phyloP scores from a whole-genome alignment of 768 basidiomycete species.

The Leccinum incarnatum region DNA sequence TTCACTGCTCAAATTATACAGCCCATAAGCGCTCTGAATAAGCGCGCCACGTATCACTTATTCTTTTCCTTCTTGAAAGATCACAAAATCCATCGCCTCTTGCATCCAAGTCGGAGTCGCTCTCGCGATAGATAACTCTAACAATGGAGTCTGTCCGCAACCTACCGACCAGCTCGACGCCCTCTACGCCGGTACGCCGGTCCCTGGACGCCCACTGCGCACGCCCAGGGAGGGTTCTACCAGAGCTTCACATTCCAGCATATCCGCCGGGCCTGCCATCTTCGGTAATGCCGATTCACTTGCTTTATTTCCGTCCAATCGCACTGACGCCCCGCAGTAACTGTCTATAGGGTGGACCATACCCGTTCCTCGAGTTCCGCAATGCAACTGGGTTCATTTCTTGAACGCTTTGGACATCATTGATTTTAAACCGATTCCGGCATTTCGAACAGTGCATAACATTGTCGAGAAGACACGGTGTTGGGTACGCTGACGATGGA shows the following conservation, averaged over 20 bases:
- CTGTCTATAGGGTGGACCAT: background rate
- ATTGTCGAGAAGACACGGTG: too few species aligned
- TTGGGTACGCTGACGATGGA: too few species aligned
- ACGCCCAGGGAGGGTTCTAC: constrained; percentile 21
- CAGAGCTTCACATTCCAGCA: constrained; percentile 26
- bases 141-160: constrained; percentile 22
- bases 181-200: constrained; percentile 24
- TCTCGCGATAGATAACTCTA: constrained; percentile 20
- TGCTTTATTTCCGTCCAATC: too few species aligned
- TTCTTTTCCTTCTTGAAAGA: background rate
- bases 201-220: constrained; percentile 23
- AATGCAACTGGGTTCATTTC: constrained; percentile 20
- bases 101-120: constrained; percentile 32
- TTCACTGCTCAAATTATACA: constrained; percentile 19
- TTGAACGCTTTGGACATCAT: background rate
- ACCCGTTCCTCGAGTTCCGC: background rate
- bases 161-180: constrained; percentile 18
- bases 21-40: constrained; percentile 18
- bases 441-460: background rate
- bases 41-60: background rate
- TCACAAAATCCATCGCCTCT: constrained; percentile 12
- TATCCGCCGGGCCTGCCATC: constrained; percentile 20
- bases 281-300: constrained; percentile 5
- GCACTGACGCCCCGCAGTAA: too few species aligned
- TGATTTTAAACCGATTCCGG: background rate